These are phyloP conservation scores for Huntiella savannae DNA, from an alignment of 2,329 filamentous ascomycete species.

Conservation along the genomic window DNA sequence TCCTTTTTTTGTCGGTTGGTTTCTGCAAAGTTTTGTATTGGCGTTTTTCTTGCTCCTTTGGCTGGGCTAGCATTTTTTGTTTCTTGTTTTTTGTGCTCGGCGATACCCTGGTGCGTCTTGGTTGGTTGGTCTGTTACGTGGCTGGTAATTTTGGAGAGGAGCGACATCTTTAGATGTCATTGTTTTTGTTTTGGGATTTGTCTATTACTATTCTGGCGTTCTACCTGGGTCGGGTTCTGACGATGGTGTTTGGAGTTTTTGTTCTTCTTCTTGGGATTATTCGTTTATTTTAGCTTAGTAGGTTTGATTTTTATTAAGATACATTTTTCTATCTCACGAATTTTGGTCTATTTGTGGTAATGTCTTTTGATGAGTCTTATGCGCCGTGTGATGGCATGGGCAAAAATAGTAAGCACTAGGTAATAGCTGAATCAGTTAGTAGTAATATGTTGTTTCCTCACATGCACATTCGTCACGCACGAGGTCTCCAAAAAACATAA, in stretches of 20 bases:
- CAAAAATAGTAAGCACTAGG: background rate
- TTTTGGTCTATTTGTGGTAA: background rate
- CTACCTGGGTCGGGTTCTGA: too few species aligned
- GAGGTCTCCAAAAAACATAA: too few species aligned
- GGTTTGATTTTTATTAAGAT: conserved; percentile 3
- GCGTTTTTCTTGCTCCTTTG: background rate
- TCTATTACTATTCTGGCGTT: background rate
- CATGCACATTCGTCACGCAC: too few species aligned
- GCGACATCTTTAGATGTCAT: background rate
- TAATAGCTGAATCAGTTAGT: too few species aligned
- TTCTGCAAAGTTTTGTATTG: too few species aligned
- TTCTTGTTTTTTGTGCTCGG: background rate
- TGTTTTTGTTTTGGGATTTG: conserved; percentile 2
- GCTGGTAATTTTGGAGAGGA: background rate
- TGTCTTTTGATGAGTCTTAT: background rate
- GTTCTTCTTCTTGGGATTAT: background rate
- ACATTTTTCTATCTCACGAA: background rate
- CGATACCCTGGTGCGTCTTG: background rate
- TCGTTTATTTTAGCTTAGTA: background rate
- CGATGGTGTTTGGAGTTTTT: too few species aligned
- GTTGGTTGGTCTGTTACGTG: background rate
- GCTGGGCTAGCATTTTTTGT: conserved; percentile 1
- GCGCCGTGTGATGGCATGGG: background rate
- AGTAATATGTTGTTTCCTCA: too few species aligned
- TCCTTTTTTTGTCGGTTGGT: too few species aligned